These are phyloP conservation scores for Leishmania major DNA, from an alignment of 208 protist species.

Conservation along the genomic window DNA sequence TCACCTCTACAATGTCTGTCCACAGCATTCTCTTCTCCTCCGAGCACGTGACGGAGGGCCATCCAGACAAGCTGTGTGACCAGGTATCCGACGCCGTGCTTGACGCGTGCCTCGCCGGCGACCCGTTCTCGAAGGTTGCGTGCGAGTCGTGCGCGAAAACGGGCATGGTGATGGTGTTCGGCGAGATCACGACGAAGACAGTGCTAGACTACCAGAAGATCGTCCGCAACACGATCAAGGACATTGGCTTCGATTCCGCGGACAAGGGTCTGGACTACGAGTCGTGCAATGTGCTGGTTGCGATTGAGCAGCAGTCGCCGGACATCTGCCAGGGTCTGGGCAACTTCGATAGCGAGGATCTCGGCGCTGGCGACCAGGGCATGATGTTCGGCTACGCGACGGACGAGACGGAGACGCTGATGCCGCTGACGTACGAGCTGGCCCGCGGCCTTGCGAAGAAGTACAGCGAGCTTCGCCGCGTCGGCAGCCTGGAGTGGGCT, in stretches of 20 bases:
- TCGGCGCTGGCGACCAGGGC: slow-evolving; percentile 99
- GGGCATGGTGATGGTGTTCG: slow-evolving; percentile 99
- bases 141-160: slow-evolving; percentile 99
- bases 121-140: slow-evolving; percentile 98
- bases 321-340: slow-evolving; percentile 99
- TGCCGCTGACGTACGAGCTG: slow-evolving; percentile 98
- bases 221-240: slow-evolving; percentile 96
- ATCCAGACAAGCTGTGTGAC: slow-evolving; percentile 99
- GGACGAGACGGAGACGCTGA: slow-evolving; percentile 98
- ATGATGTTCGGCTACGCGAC: slow-evolving; percentile 99
- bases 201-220: slow-evolving; percentile 98
- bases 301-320: slow-evolving; percentile 98
- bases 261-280: slow-evolving; percentile 98
- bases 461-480: slow-evolving; percentile 96
- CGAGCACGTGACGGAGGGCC: slow-evolving; percentile 99
- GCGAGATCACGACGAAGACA: slow-evolving; percentile 99
- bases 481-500: slow-evolving; percentile 94
- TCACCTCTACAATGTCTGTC: slow-evolving; percentile 57
- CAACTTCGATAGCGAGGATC: slow-evolving; percentile 93
- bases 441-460: slow-evolving; percentile 93
- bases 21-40: slow-evolving; percentile 98
- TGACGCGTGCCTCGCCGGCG: slow-evolving; percentile 97
- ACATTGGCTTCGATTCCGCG: slow-evolving; percentile 98
- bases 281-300: slow-evolving; percentile 97
- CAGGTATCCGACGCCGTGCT: slow-evolving; percentile 99